Base-by-base conservation (phyloP, 805 yeast species). In the Spathaspora hagerdaliae region DNA sequence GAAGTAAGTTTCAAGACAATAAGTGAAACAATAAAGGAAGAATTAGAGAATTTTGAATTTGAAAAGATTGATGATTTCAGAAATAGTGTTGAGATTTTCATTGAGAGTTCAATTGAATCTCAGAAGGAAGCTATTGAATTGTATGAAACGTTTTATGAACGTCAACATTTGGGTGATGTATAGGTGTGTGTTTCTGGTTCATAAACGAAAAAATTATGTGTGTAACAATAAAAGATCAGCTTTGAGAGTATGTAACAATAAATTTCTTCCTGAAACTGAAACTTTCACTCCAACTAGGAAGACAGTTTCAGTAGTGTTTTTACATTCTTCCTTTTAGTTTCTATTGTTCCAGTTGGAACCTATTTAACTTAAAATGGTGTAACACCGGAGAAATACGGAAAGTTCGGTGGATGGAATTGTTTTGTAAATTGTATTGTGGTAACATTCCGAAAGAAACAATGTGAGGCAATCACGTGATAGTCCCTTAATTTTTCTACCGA, bases 61-160 rank as follows among this genome's bases (percentile, higher is more conserved):
- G 92, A 85, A 46, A 86, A 83, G 55, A 77, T 88, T 32, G 81
- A 78, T 34, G 98, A 91, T 56, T 89, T 92, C 65, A 79, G 96
- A 59, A 87, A 87, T 57, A 79, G 90, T 50, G 87, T 92, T 43
- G 99, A 94, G 64, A 84, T 92, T 10, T 91, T 83, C 57, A 77
- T 95, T 60, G 98, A 94, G 63, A 81, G 94, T 43, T 79, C 94
- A 24, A 86, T 91, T 44, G 99, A 94, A 65, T 77, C 90, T 31
- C 99, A 94, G 65, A 94, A 94, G 67, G 97, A 90, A 61, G 82
- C 85, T 31, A 87, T 87, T 48, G 95, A 87, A 59, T 63, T 84
- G n/a, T 87, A 92, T 88, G 94, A 87, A 61, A 82, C 90, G 0
- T 94, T 92, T 59, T 90, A 89, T 59, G 87, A 84, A 50, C 56